Conservation (phyloP, 345 rosid species). For the Lepidium aucheri region DNA sequence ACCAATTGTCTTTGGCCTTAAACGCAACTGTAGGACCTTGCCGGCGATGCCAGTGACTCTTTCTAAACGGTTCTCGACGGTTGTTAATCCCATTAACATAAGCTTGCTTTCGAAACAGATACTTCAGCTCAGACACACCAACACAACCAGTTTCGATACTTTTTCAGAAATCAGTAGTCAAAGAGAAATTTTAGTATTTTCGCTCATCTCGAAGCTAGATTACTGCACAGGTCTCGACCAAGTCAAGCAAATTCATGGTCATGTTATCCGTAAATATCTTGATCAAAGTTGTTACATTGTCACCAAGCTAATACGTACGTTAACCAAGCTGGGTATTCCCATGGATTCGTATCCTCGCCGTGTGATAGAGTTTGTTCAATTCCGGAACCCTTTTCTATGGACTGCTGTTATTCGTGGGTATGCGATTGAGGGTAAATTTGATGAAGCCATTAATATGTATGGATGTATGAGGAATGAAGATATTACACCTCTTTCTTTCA, state of each 20-base stretch:
- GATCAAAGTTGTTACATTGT: constrained; percentile 52
- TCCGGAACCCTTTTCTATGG: constrained; percentile 67
- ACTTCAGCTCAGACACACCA: constrained; percentile 15
- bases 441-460: constrained; percentile 37
- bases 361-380: constrained; percentile 41
- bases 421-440: constrained; percentile 30
- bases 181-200: constrained; percentile 24
- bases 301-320: constrained; percentile 62
- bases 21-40: background rate
- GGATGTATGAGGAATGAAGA: constrained; percentile 43
- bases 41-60: constrained; percentile 24
- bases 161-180: constrained; percentile 22
- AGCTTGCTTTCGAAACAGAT: constrained; percentile 23
- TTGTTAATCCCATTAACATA: background rate
- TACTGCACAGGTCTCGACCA: constrained; percentile 33
- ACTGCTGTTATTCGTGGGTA: constrained; percentile 70
- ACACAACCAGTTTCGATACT: background rate
- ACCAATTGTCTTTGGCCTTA: too few relatives aligned
- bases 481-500: constrained; percentile 55
- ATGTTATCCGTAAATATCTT: constrained; percentile 36
- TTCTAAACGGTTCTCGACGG: constrained; percentile 24
- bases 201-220: constrained; percentile 44
- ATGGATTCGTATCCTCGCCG: constrained; percentile 47
- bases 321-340: constrained; percentile 41
- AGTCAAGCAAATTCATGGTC: constrained; percentile 54